Evolutionary conservation across 345 rosid genomes (phyloP).

Genomic region (Gossypium thurberi): DNA sequence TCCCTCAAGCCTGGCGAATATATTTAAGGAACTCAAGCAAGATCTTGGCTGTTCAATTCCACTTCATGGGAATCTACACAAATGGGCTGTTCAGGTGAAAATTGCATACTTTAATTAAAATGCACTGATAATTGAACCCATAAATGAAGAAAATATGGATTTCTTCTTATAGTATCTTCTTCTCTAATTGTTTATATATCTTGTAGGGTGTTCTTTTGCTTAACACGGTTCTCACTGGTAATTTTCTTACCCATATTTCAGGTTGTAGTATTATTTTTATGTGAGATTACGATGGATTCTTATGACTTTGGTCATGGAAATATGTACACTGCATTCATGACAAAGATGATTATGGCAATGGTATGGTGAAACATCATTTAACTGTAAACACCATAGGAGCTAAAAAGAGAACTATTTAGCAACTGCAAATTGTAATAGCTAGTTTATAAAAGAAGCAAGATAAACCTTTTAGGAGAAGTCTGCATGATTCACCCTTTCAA

Average conservation of each 20-base stretch:
- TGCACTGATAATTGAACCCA: not conserved
- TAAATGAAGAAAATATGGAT: not conserved
- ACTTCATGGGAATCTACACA: conserved; percentile 76
- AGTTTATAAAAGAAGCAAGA: not conserved
- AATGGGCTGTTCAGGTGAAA: conserved; percentile 83
- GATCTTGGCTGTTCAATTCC: conserved; percentile 90
- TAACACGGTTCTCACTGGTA: conserved; percentile 89
- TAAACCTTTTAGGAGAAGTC: not conserved
- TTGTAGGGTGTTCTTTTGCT: conserved; percentile 82
- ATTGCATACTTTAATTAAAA: not conserved
- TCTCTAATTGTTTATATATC: not conserved
- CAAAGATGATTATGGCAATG: not conserved
- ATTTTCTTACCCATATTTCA: conserved; percentile 12
- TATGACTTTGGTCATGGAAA: not conserved
- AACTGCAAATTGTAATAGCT: not conserved
- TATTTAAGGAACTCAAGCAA: conserved; percentile 78
- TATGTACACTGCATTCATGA: conserved; percentile 1
- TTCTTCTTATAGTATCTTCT: not conserved
- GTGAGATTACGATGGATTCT: not conserved
- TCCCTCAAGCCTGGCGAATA: conserved; percentile 82
- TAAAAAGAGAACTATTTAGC: not conserved
- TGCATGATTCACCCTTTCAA: not conserved
- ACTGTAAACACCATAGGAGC: not conserved
- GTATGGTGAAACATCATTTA: not conserved
- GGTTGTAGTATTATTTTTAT: not conserved